These are phyloP conservation scores for Phaeosphaeriaceae sp. DNA, from an alignment of 2,329 filamentous ascomycete genomes.

Conservation along the genomic window DNA sequence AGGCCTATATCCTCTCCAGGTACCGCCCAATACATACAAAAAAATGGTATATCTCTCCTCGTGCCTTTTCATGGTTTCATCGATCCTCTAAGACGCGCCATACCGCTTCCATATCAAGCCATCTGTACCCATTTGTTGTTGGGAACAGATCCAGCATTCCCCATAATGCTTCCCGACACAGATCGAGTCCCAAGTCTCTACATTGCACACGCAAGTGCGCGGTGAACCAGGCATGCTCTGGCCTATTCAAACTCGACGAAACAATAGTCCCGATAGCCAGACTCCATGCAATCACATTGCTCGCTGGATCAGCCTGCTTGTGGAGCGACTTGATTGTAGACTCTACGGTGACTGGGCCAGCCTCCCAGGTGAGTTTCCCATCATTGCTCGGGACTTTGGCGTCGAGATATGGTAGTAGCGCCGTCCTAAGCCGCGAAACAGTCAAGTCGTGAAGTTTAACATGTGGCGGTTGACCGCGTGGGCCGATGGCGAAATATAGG, in stretches of 20 bases:
- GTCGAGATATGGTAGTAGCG: conserved; percentile 20
- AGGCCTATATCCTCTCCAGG: neutral
- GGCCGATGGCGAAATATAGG: conserved; percentile 25
- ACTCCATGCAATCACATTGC: conserved; percentile 25
- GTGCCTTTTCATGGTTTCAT: neutral
- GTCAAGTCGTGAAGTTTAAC: conserved; percentile 27
- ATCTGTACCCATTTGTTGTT: neutral
- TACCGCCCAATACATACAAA: neutral
- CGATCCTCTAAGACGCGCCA: neutral
- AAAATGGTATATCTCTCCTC: neutral
- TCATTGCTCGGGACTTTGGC: conserved; percentile 9
- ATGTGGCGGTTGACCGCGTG: conserved; percentile 20
- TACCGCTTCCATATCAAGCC: conserved; percentile 1
- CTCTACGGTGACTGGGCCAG: neutral
- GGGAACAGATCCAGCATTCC: neutral
- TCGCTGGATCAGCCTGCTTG: conserved; percentile 7
- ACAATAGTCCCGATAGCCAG: conserved; percentile 25
- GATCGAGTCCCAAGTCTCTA: neutral
- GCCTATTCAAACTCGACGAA: conserved; percentile 13
- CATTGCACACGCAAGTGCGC: conserved; percentile 17
- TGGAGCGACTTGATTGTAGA: neutral
- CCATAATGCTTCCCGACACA: neutral
- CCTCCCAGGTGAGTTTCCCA: neutral
- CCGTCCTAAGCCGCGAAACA: conserved; percentile 22
- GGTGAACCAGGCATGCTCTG: conserved; percentile 28